Evolutionary conservation across 2,329 filamentous ascomycete species (phyloP).

Genomic region (Sporothrix variecibatus): DNA sequence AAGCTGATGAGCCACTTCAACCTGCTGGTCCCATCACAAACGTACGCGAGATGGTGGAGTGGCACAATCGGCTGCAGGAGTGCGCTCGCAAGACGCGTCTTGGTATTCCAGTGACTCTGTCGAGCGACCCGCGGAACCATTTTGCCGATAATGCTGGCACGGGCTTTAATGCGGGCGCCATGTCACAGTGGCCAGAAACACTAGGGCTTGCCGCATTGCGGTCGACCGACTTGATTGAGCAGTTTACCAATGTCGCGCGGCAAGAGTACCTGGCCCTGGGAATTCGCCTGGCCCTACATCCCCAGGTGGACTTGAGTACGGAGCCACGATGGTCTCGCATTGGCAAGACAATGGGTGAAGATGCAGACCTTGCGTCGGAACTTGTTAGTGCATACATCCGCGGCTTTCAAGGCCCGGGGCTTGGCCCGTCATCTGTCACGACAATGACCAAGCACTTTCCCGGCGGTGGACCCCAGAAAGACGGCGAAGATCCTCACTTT

Average conservation of each 20-base stretch:
- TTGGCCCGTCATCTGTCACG: not conserved
- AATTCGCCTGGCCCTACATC: not conserved
- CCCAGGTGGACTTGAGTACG: not conserved
- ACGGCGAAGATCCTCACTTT: not conserved
- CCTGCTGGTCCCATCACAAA: not conserved
- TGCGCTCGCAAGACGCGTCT: not conserved
- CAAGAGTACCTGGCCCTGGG: not conserved
- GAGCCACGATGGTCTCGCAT: not conserved
- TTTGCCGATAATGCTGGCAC: conserved; percentile 42
- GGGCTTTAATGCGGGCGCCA: conserved; percentile 45
- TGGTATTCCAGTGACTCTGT: not conserved
- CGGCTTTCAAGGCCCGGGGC: not conserved
- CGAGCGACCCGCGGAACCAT: conserved; percentile 41
- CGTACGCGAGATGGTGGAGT: not conserved
- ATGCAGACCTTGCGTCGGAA: not conserved
- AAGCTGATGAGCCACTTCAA: not conserved
- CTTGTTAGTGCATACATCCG: not conserved
- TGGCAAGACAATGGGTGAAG: not conserved
- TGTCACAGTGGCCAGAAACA: conserved; percentile 55
- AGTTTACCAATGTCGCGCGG: not conserved
- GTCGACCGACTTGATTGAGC: not conserved
- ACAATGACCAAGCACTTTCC: not conserved
- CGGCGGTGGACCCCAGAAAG: not conserved
- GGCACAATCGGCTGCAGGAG: not conserved
- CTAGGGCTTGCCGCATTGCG: conserved; percentile 44